A percentile compares a stretch with the other conserved stretches of the same genome.
These are phyloP conservation scores for Hirschfeldia incana DNA, from an alignment of 345 rosid species.

Conservation along the genomic window DNA sequence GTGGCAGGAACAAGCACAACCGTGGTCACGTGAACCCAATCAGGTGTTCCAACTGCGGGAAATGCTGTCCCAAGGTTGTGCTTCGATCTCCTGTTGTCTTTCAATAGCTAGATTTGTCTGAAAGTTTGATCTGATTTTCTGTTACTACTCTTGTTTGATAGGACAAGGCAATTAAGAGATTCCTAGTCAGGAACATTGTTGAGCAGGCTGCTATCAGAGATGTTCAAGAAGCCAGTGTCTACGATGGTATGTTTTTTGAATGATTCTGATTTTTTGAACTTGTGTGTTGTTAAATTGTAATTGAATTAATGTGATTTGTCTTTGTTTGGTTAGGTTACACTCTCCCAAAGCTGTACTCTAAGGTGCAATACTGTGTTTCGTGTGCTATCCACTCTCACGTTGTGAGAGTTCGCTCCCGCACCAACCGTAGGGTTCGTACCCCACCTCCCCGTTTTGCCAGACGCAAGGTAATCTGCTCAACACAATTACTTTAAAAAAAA, in stretches of 20 bases:
- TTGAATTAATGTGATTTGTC: background rate
- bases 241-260: slow-evolving; percentile 50
- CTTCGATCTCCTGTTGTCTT: background rate
- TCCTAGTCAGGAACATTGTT: slow-evolving; percentile 85
- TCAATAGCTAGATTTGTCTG: background rate
- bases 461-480: slow-evolving; percentile 55
- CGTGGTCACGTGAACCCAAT: slow-evolving; percentile 88
- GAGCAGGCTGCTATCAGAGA: slow-evolving; percentile 94
- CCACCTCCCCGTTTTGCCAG: slow-evolving; percentile 84
- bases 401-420: slow-evolving; percentile 86
- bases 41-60: slow-evolving; percentile 96
- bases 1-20: slow-evolving; percentile 95
- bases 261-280: background rate
- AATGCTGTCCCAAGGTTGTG: slow-evolving; percentile 82
- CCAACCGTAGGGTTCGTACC: slow-evolving; percentile 70
- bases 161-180: slow-evolving; percentile 90
- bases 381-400: slow-evolving; percentile 95
- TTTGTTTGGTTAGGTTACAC: slow-evolving; percentile 49
- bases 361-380: slow-evolving; percentile 89
- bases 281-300: background rate
- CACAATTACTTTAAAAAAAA: background rate
- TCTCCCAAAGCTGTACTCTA: slow-evolving; percentile 73
- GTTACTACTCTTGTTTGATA: slow-evolving; percentile 1
- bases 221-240: slow-evolving; percentile 83
- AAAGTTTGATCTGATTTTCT: background rate